These are phyloP conservation scores for Falciphora oryzae DNA, from an alignment of 2,329 filamentous ascomycete genomes.

Conservation along the genomic window DNA sequence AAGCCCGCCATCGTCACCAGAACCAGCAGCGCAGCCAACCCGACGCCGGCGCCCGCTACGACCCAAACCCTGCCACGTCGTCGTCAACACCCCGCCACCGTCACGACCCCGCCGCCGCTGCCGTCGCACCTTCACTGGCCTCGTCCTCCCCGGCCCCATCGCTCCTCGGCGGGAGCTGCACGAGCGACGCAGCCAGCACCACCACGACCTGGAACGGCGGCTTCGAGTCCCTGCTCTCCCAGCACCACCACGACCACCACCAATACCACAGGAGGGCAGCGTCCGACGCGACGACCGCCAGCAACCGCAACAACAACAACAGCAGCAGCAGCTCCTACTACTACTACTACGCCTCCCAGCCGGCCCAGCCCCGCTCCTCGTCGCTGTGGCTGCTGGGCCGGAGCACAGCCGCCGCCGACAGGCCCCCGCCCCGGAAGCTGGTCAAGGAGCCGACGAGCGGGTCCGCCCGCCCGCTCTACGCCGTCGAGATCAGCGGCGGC, in stretches of 20 bases:
- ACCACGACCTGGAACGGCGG: background rate
- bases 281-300: background rate
- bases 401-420: conserved; percentile 8
- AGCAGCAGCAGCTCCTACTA: background rate
- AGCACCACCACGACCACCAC: background rate
- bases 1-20: background rate
- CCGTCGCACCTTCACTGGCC: background rate
- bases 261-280: background rate
- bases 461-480: conserved; percentile 16
- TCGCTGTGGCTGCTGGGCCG: conserved; percentile 6
- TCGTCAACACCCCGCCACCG: background rate
- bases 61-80: background rate
- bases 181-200: background rate
- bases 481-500: conserved; percentile 13
- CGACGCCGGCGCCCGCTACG: background rate
- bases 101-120: background rate
- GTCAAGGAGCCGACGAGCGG: conserved; percentile 18
- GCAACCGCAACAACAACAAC: background rate
- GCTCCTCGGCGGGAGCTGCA: background rate
- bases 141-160: background rate
- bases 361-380: background rate
- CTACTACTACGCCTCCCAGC: too few relatives aligned
- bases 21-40: background rate
- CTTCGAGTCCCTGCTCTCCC: conserved; percentile 5
- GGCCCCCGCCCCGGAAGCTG: conserved; percentile 15